Conservation (phyloP, 2,329 filamentous ascomycete species). For the Fusarium humuli region DNA sequence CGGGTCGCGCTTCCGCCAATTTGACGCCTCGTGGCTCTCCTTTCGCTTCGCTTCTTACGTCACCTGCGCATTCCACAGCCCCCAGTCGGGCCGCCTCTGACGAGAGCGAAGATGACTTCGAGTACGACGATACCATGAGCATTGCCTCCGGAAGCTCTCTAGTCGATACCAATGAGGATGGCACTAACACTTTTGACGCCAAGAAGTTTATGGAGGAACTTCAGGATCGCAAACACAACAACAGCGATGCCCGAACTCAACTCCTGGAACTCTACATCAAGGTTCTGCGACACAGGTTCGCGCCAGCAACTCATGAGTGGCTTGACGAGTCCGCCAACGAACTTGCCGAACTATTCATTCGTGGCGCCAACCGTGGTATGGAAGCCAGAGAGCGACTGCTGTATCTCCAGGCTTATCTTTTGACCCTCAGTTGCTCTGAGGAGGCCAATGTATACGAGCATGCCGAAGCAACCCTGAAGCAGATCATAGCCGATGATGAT, state of each 20-base stretch:
- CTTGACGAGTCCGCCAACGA: constrained; percentile 68
- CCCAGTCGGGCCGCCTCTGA: constrained; percentile 73
- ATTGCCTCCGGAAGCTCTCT: constrained; percentile 57
- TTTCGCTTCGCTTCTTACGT: constrained; percentile 66
- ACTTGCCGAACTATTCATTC: constrained; percentile 73
- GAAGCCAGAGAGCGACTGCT: constrained; percentile 76
- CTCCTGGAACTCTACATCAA: constrained; percentile 51
- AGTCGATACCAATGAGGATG: constrained; percentile 72
- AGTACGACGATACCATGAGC: constrained; percentile 59
- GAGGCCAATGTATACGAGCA: constrained; percentile 57
- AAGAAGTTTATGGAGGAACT: constrained; percentile 77
- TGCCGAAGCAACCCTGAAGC: constrained; percentile 48
- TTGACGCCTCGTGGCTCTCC: constrained; percentile 70
- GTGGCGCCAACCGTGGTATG: constrained; percentile 75
- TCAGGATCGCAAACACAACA: constrained; percentile 80
- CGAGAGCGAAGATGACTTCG: constrained; percentile 65
- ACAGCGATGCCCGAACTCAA: constrained; percentile 73
- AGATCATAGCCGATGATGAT: constrained; percentile 64
- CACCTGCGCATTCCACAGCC: constrained; percentile 68
- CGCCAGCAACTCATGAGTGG: constrained; percentile 53
- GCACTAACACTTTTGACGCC: constrained; percentile 70
- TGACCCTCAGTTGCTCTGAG: constrained; percentile 76
- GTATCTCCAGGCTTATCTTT: constrained; percentile 77
- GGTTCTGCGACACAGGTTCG: constrained; percentile 65
- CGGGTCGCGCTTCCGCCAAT: constrained; percentile 67